Percentiles rank a stretch among this genome's conserved stretches.
Evolutionary conservation across 441 rosid genomes (phyloP).

Genomic region (Metrosideros polymorpha): DNA sequence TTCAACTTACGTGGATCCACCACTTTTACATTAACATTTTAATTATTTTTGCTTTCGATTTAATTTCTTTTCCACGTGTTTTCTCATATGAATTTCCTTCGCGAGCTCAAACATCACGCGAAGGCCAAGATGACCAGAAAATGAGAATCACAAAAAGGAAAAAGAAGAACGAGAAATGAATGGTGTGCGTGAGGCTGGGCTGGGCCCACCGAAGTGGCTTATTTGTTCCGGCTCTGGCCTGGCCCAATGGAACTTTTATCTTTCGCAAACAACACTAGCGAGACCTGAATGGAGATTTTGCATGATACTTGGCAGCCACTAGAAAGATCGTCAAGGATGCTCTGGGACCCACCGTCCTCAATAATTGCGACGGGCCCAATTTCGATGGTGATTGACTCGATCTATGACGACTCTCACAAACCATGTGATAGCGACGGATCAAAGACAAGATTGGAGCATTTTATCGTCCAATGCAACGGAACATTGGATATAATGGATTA

Average conservation of each 20-base stretch:
- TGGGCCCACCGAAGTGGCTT: background rate
- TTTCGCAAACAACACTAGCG: background rate
- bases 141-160: background rate
- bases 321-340: background rate
- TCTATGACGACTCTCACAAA: no score
- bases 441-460: background rate
- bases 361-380: background rate
- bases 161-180: background rate
- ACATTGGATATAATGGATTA: background rate
- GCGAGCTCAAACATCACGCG: background rate
- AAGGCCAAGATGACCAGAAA: background rate
- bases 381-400: background rate
- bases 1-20: background rate
- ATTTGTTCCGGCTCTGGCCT: background rate
- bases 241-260: background rate
- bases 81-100: background rate
- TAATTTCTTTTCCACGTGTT: background rate
- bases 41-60: background rate
- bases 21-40: background rate
- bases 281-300: no score
- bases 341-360: background rate
- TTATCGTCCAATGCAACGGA: fast-evolving
- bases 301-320: background rate
- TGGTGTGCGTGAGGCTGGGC: background rate
- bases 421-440: background rate